These are phyloP conservation scores for Heliocybe sulcata DNA, from an alignment of 1,284 basidiomycete species.

Conservation along the genomic window DNA sequence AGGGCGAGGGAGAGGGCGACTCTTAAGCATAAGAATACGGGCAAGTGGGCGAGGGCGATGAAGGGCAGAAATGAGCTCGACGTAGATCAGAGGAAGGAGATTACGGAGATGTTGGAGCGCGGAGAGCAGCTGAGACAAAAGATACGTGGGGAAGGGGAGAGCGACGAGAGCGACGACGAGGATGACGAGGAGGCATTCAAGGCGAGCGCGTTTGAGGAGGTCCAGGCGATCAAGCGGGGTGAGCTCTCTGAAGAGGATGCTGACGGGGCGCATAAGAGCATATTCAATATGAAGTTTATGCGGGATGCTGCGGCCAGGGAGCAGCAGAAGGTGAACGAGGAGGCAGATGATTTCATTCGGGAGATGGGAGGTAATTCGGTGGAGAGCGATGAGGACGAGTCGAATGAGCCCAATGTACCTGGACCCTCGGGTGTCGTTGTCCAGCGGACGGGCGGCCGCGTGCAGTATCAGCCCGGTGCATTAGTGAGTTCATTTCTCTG, in stretches of 20 bases:
- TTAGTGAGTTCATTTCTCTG: conserved; percentile 22
- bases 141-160: conserved; percentile 53
- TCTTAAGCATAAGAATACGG: conserved; percentile 75
- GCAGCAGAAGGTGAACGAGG: conserved; percentile 46
- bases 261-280: conserved; percentile 46
- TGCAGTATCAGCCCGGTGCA: conserved; percentile 45
- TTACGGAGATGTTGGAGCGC: conserved; percentile 73
- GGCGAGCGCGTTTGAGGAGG: conserved; percentile 67
- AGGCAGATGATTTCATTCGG: conserved; percentile 63
- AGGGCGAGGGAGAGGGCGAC: conserved; percentile 84
- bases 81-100: conserved; percentile 61
- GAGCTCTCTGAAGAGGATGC: conserved; percentile 23
- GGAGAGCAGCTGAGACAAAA: conserved; percentile 66
- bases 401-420: conserved; percentile 20
- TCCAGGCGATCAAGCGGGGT: conserved; percentile 39
- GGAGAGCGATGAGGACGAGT: conserved; percentile 29
- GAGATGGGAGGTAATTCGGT: conserved; percentile 48
- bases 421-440: conserved; percentile 27
- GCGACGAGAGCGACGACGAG: conserved; percentile 38
- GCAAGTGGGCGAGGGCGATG: conserved; percentile 77
- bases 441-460: conserved; percentile 51
- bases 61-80: conserved; percentile 55
- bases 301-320: conserved; percentile 76
- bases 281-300: conserved; percentile 96
- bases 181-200: conserved; percentile 46